A percentile compares a stretch with the other conserved stretches of the same genome.
These are phyloP conservation scores for Chytriomyces sp. DNA, from an alignment of 192 early-diverging fungal genomes.

Conservation along the genomic window DNA sequence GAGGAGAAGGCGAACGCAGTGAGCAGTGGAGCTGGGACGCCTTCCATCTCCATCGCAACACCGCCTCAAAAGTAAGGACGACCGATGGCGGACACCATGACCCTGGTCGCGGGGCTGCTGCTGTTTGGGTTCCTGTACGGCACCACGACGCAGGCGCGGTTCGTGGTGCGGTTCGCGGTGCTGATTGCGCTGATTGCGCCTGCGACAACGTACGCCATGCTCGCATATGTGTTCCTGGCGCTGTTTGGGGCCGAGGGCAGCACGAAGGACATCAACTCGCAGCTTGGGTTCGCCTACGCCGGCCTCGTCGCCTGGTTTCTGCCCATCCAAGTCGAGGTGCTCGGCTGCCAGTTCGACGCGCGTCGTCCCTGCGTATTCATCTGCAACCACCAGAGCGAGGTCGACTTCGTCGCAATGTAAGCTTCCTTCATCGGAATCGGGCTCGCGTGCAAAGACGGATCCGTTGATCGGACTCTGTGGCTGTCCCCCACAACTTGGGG, in stretches of 20 bases:
- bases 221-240: not conserved
- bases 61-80: too few relatives aligned
- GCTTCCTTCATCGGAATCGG: not conserved
- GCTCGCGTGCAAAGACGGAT: too few relatives aligned
- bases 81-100: constrained; percentile 6
- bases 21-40: too few relatives aligned
- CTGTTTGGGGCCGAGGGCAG: not conserved
- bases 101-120: not conserved
- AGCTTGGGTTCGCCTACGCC: constrained; percentile 9
- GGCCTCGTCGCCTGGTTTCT: constrained; percentile 6
- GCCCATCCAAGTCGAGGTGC: constrained; percentile 56
- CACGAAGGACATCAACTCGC: constrained; percentile 23
- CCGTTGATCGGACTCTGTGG: not conserved
- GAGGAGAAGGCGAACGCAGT: too few relatives aligned
- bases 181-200: constrained; percentile 14
- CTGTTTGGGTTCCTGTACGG: constrained; percentile 17
- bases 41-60: too few relatives aligned
- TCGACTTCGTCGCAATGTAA: constrained; percentile 65
- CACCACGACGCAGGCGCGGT: constrained; percentile 8
- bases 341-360: constrained; percentile 52
- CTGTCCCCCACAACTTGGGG: too few relatives aligned
- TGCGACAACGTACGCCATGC: constrained; percentile 23
- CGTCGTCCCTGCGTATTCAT: constrained; percentile 66
- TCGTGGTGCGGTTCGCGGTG: constrained; percentile 9
- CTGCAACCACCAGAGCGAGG: constrained; percentile 78